phyloP scores from a whole-genome alignment of 2,329 filamentous ascomycete genomes.

The Lasiodiplodia sp. region DNA sequence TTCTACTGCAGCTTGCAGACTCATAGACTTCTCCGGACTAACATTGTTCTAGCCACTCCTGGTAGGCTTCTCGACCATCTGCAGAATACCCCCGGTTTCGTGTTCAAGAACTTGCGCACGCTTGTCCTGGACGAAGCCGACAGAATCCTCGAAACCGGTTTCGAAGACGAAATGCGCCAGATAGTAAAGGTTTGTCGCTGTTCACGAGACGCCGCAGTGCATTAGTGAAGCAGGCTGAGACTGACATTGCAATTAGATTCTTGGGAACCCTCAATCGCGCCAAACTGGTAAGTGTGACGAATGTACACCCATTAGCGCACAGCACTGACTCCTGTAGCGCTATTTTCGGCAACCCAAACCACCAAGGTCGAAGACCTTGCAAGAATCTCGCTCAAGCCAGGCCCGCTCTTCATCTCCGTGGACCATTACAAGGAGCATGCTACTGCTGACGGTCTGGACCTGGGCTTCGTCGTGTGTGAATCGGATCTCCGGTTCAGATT shows the following conservation, averaged over 20 bases:
- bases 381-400: constrained; percentile 87
- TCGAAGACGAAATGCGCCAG: constrained; percentile 97
- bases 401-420: constrained; percentile 96
- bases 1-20: background rate
- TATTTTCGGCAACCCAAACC: constrained; percentile 98
- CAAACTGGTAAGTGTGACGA: constrained; percentile 49
- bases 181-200: constrained; percentile 80
- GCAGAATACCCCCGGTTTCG: constrained; percentile 87
- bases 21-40: background rate
- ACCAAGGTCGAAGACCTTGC: constrained; percentile 98
- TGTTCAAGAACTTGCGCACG: constrained; percentile 91
- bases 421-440: constrained; percentile 88
- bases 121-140: constrained; percentile 97
- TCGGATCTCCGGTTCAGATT: constrained; percentile 82
- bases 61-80: constrained; percentile 92
- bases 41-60: constrained; percentile 67
- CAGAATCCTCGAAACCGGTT: constrained; percentile 94
- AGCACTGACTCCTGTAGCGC: constrained; percentile 66
- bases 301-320: constrained; percentile 55
- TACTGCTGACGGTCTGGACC: constrained; percentile 92
- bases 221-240: background rate
- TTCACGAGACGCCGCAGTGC: background rate
- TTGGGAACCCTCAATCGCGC: constrained; percentile 8
- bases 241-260: background rate
- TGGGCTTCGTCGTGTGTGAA: constrained; percentile 94